Conservation (phyloP, 352 stramenopile species). For the Globisporangium canariense region DNA sequence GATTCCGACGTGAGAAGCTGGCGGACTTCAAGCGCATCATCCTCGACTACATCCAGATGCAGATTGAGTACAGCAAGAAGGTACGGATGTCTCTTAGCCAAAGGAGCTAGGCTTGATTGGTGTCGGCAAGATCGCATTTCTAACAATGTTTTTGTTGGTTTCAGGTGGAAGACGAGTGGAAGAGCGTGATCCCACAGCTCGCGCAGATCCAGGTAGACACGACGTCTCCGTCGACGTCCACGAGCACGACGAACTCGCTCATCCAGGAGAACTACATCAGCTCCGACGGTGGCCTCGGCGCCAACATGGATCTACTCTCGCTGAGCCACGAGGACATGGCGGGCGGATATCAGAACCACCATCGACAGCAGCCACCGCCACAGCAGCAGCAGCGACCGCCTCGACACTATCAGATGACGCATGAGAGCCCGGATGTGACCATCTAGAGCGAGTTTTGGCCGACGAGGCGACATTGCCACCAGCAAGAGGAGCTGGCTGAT, state of each 20-base stretch:
- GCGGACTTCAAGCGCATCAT: conserved; percentile 95
- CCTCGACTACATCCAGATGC: conserved; percentile 95
- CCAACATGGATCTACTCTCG: conserved; percentile 52
- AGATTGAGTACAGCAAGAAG: conserved; percentile 96
- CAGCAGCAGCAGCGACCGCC: conserved; percentile 4
- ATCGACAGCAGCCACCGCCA: background rate
- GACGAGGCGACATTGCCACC: background rate
- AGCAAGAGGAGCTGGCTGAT: background rate
- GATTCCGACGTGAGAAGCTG: conserved; percentile 95
- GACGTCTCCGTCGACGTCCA: conserved; percentile 30
- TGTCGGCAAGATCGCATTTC: background rate
- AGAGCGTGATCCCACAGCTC: conserved; percentile 70
- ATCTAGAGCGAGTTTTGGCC: conserved; percentile 22
- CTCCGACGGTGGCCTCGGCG: conserved; percentile 39
- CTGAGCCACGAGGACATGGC: conserved; percentile 32
- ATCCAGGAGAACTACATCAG: conserved; percentile 81
- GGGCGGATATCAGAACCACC: background rate
- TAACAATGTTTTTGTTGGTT: background rate
- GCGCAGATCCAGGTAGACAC: conserved; percentile 69
- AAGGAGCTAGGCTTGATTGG: background rate
- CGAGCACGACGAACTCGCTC: conserved; percentile 42
- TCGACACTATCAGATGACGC: conserved; percentile 2
- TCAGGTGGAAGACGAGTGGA: conserved; percentile 76
- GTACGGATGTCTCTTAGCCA: conserved; percentile 20
- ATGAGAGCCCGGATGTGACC: conserved; percentile 32